Evolutionary conservation across 2,329 filamentous ascomycete genomes (phyloP).

Genomic region (Cladosporium sp.): DNA sequence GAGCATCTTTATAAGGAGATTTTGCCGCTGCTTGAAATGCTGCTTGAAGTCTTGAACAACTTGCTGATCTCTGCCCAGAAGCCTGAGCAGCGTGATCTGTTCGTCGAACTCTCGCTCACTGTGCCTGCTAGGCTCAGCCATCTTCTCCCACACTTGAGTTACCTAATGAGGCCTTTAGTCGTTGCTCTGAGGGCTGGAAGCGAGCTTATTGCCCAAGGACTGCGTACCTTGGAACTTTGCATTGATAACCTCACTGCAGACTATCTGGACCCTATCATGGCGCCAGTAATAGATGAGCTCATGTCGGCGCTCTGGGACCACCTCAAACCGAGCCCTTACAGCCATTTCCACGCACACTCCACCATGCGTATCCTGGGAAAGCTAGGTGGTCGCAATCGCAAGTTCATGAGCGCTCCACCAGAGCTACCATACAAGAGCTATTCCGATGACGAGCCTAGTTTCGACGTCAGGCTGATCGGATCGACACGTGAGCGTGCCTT

Average conservation of each 20-base stretch:
- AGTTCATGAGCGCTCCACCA: conserved; percentile 87
- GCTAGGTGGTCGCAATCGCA: conserved; percentile 88
- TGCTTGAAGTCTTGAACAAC: conserved; percentile 94
- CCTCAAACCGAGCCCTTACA: conserved; percentile 87
- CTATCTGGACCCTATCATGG: conserved; percentile 98
- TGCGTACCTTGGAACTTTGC: conserved; percentile 90
- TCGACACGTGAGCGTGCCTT: conserved; percentile 75
- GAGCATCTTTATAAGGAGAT: conserved; percentile 99
- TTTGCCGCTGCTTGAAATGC: conserved; percentile 90
- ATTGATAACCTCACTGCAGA: conserved; percentile 98
- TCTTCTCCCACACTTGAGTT: conserved; percentile 88
- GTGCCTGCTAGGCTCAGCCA: conserved; percentile 93
- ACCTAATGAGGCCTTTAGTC: conserved; percentile 95
- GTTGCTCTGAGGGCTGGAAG: conserved; percentile 79
- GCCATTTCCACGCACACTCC: conserved; percentile 94
- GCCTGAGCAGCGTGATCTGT: conserved; percentile 85
- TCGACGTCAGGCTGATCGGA: conserved; percentile 83
- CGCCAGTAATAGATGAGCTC: conserved; percentile 94
- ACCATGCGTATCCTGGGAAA: conserved; percentile 97
- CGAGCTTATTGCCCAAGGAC: conserved; percentile 88
- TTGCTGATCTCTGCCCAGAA: conserved; percentile 85
- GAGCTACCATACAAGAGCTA: conserved; percentile 78
- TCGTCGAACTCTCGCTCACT: conserved; percentile 93
- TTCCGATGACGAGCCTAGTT: conserved; percentile 80
- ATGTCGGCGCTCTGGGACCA: conserved; percentile 98